Conservation (phyloP, 1,284 basidiomycete species). For the Athelia psychrophila region DNA sequence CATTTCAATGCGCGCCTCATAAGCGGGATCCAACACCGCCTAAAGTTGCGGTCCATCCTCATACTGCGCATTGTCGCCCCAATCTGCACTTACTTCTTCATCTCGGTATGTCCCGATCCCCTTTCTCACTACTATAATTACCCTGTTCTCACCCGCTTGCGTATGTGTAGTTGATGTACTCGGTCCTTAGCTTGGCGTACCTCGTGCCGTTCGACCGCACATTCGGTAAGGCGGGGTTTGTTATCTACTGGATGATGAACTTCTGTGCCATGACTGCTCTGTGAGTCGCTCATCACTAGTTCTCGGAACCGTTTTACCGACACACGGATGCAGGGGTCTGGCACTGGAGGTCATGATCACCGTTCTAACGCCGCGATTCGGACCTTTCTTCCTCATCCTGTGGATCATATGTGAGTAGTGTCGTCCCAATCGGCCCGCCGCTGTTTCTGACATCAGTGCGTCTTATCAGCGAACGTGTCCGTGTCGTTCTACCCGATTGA, state of each 20-base stretch:
- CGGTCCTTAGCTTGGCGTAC: conserved; percentile 67
- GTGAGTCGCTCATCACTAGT: no score
- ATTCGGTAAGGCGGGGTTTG: conserved; percentile 60
- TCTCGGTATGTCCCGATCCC: no score
- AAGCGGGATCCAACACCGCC: conserved; percentile 46
- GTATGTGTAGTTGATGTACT: conserved; percentile 62
- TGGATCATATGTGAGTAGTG: conserved; percentile 67
- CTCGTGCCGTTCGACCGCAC: conserved; percentile 52
- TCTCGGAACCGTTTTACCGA: no score
- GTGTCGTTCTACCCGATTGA: conserved; percentile 63
- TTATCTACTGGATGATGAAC: conserved; percentile 76
- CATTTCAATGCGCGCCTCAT: conserved; percentile 27
- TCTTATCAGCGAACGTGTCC: conserved; percentile 62
- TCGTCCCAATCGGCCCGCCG: neutral
- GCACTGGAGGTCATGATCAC: conserved; percentile 63
- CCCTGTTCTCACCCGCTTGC: no score
- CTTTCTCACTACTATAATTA: no score
- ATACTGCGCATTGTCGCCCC: conserved; percentile 53
- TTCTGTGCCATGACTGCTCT: conserved; percentile 61
- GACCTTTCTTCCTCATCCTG: conserved; percentile 59
- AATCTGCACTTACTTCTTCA: conserved; percentile 51
- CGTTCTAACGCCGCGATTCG: conserved; percentile 47
- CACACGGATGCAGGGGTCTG: no score
- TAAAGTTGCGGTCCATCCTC: conserved; percentile 55
- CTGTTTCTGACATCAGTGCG: neutral